A percentile compares a stretch with the other conserved stretches of the same genome.
These are phyloP conservation scores for Torulaspora indica DNA, from an alignment of 805 yeast species.

Conservation along the genomic window DNA sequence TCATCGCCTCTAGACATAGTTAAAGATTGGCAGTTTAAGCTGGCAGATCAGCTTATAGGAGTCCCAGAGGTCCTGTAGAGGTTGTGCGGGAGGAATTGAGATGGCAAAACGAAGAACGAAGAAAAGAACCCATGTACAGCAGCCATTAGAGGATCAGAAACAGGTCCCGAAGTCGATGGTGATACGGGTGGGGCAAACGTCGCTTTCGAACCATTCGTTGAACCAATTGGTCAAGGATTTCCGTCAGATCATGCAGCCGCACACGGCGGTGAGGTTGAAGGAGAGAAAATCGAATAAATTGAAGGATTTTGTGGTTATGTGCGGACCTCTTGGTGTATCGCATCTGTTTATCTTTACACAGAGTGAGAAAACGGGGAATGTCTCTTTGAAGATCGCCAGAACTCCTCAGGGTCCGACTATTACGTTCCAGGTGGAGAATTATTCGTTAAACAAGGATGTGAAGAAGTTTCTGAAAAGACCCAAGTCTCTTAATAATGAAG, in stretches of 20 bases:
- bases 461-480: constrained; percentile 66
- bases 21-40: background rate
- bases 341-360: constrained; percentile 86
- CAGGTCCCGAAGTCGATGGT: constrained; percentile 93
- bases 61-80: background rate
- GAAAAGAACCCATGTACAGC: constrained; percentile 78
- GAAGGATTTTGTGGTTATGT: constrained; percentile 95
- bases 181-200: constrained; percentile 63
- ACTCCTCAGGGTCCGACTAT: constrained; percentile 94
- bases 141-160: constrained; percentile 58
- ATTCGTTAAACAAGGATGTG: constrained; percentile 80
- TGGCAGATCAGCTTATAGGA: background rate
- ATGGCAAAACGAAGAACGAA: constrained; percentile 63
- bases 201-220: constrained; percentile 63
- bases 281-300: constrained; percentile 85
- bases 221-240: constrained; percentile 82
- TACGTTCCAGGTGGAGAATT: constrained; percentile 70
- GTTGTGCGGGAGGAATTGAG: constrained; percentile 4
- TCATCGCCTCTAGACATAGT: constrained; percentile 9
- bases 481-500: constrained; percentile 67
- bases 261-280: constrained; percentile 81
- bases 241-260: constrained; percentile 91
- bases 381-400: constrained; percentile 76
- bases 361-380: constrained; percentile 67
- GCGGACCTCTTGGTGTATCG: constrained; percentile 91